Conservation (phyloP, 1,284 basidiomycete species). For the Kalmanozyma brasiliensis region DNA sequence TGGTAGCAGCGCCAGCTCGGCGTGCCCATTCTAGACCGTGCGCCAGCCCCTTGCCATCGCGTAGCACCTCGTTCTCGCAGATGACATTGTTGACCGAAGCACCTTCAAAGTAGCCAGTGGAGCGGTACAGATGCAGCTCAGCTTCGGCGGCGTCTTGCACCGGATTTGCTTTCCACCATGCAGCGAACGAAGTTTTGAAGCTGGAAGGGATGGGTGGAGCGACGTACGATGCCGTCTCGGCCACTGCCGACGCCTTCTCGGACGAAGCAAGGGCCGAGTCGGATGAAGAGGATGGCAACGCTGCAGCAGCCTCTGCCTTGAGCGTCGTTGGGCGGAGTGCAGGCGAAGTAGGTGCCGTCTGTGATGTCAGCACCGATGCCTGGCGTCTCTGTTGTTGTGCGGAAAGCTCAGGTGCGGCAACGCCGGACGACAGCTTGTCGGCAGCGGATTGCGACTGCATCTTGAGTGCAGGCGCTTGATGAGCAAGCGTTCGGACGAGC, state of each 20-base stretch:
- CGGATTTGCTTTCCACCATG: slow-evolving; percentile 52
- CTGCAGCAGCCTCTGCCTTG: slow-evolving; percentile 5
- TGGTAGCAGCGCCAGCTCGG: slow-evolving; percentile 1
- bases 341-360: slow-evolving; percentile 29
- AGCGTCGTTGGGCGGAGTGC: slow-evolving; percentile 3
- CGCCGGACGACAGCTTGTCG: slow-evolving; percentile 7
- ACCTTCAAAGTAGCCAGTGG: slow-evolving; percentile 53
- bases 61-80: slow-evolving; percentile 38
- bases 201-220: slow-evolving; percentile 54
- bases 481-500: slow-evolving; percentile 1
- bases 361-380: slow-evolving; percentile 27
- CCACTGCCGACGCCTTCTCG: slow-evolving; percentile 4
- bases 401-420: slow-evolving; percentile 8
- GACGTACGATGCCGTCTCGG: slow-evolving; percentile 19
- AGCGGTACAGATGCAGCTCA: slow-evolving; percentile 55
- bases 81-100: slow-evolving; percentile 51
- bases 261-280: slow-evolving; percentile 21
- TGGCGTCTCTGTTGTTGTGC: slow-evolving; percentile 25
- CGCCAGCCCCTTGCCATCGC: slow-evolving; percentile 41
- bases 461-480: background rate
- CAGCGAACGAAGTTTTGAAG: slow-evolving; percentile 48
- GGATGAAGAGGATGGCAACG: slow-evolving; percentile 25
- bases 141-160: slow-evolving; percentile 52
- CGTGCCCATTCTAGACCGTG: slow-evolving; percentile 26
- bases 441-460: slow-evolving; percentile 13